phyloP scores from a whole-genome alignment of 2,329 filamentous ascomycete genomes.

The Niveomyces coronatus region DNA sequence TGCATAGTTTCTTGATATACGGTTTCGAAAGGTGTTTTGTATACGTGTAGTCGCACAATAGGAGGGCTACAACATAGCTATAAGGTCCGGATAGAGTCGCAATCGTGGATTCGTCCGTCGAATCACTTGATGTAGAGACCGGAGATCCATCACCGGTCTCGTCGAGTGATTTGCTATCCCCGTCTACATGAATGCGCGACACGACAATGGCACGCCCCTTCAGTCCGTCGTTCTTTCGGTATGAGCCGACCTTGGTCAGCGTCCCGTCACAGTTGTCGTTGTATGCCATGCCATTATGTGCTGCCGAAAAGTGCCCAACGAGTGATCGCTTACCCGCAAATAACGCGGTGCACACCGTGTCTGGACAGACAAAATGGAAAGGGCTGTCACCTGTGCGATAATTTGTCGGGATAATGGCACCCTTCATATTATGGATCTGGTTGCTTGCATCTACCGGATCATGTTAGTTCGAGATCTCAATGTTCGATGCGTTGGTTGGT shows the following conservation, averaged over 20 bases:
- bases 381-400: neutral
- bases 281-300: constrained; percentile 14
- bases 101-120: no score
- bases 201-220: constrained; percentile 15
- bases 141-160: no score
- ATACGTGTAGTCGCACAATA: neutral
- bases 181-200: constrained; percentile 13
- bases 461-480: neutral
- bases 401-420: constrained; percentile 22
- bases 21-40: neutral
- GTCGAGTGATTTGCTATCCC: no score
- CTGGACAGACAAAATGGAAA: constrained; percentile 20
- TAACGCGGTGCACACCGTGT: constrained; percentile 16
- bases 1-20: constrained; percentile 12
- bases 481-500: neutral
- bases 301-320: constrained; percentile 10
- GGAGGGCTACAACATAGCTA: no score
- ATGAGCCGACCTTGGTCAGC: constrained; percentile 15
- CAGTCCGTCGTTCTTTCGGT: neutral
- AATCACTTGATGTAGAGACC: no score
- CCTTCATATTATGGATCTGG: constrained; percentile 8
- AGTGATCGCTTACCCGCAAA: constrained; percentile 10
- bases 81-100: no score
- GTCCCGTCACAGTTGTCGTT: constrained; percentile 27
- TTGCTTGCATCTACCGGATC: neutral